Evolutionary conservation across 441 rosid genomes (phyloP).

Genomic region (Metrosideros polymorpha): DNA sequence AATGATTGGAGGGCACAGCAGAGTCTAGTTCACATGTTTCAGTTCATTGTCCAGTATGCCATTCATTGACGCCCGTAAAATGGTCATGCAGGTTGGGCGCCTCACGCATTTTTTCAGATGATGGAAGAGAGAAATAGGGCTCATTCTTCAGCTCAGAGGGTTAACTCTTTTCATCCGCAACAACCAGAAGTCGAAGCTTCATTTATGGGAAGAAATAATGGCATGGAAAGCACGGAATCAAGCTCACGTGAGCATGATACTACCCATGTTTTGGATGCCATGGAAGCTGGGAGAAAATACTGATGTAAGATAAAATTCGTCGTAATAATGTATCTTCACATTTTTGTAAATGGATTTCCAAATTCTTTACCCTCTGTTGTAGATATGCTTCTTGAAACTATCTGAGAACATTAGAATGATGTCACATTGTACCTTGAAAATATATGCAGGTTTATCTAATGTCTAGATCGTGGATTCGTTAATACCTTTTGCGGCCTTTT

Average conservation of each 20-base stretch:
- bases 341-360: not conserved
- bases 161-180: not conserved
- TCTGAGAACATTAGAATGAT: not conserved
- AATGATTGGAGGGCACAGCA: not conserved
- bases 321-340: not conserved
- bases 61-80: not conserved
- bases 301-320: not conserved
- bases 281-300: not conserved
- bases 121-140: not conserved
- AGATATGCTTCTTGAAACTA: not conserved
- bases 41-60: not conserved
- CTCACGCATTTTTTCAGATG: not conserved
- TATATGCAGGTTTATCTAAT: not conserved
- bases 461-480: not conserved
- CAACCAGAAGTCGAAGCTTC: not conserved
- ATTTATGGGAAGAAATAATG: not conserved
- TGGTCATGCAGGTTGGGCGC: constrained; percentile 10
- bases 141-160: not conserved
- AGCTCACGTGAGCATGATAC: not conserved
- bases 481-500: not conserved
- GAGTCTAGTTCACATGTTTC: not conserved
- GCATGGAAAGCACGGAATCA: not conserved
- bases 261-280: not conserved
- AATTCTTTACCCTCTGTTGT: not conserved
- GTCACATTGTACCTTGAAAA: not conserved